A percentile compares a stretch with the other conserved stretches of the same genome.
These are phyloP conservation scores for Vitis vinifera DNA, from an alignment of 164 flowering plant species.

Conservation along the genomic window DNA sequence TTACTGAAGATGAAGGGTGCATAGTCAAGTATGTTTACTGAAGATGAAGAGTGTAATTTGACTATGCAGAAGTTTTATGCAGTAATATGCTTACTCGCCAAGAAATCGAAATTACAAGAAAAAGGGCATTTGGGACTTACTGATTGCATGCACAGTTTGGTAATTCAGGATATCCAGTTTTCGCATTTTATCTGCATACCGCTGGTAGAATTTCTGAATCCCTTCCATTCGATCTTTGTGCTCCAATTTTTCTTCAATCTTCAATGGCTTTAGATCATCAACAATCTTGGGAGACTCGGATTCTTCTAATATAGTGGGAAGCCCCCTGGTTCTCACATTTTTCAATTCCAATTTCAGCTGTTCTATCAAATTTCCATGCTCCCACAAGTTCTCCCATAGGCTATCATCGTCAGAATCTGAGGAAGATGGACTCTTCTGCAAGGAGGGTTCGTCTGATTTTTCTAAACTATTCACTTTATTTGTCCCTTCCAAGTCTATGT, in stretches of 20 bases:
- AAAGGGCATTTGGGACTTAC: constrained; percentile 27
- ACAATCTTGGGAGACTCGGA: constrained; percentile 35
- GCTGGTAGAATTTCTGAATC: constrained; percentile 51
- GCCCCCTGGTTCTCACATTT: constrained; percentile 36
- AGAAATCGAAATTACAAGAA: neutral
- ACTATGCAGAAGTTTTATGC: no score
- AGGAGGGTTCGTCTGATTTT: constrained; percentile 12
- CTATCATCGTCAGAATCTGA: constrained; percentile 24
- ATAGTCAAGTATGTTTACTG: no score
- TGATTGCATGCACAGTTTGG: constrained; percentile 57
- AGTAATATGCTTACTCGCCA: neutral
- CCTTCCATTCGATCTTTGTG: constrained; percentile 43
- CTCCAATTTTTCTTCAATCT: constrained; percentile 39
- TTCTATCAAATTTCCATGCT: constrained; percentile 39
- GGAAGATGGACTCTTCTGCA: constrained; percentile 4
- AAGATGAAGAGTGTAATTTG: no score
- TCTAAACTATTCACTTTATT: neutral
- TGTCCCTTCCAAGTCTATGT: constrained; percentile 1
- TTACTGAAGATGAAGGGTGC: no score
- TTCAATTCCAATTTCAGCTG: constrained; percentile 50
- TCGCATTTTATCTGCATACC: constrained; percentile 52
- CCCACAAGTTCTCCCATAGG: constrained; percentile 25
- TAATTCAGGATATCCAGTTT: constrained; percentile 57
- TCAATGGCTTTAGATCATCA: constrained; percentile 46
- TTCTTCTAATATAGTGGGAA: constrained; percentile 67